A percentile compares a stretch with the other conserved stretches of the same genome.
These are phyloP conservation scores for Planoprotostelium fungivorum DNA, from an alignment of 78 protist species.

Conservation along the genomic window DNA sequence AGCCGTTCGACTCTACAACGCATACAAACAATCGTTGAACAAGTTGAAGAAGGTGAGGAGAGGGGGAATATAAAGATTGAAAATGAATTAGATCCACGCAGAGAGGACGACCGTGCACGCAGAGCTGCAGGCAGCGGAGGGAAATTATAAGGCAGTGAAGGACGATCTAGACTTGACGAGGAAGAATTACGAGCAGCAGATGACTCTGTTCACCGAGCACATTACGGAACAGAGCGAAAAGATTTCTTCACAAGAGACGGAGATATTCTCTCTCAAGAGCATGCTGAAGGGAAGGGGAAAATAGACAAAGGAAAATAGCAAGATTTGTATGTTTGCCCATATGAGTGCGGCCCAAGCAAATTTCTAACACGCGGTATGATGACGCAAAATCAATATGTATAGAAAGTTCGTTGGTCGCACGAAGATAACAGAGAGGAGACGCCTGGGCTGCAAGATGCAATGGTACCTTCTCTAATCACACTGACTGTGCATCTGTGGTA, in stretches of 20 bases:
- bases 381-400: no score
- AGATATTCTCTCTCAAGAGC: not conserved
- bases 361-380: no score
- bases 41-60: not conserved
- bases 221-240: not conserved
- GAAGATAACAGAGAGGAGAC: no score
- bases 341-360: no score
- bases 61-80: not conserved
- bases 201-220: not conserved
- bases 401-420: no score
- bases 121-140: not conserved
- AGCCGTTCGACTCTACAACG: not conserved
- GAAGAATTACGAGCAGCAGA: not conserved
- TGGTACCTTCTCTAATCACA: no score
- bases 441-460: no score
- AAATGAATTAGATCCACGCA: not conserved
- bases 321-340: no score
- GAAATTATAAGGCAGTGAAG: not conserved
- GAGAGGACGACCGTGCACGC: not conserved
- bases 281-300: not conserved
- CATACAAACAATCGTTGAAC: not conserved
- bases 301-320: not conserved
- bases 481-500: no score
- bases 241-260: not conserved
- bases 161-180: not conserved